These are phyloP conservation scores for Geoglossum cookeanum DNA, from an alignment of 2,329 filamentous ascomycete genomes.

Conservation along the genomic window DNA sequence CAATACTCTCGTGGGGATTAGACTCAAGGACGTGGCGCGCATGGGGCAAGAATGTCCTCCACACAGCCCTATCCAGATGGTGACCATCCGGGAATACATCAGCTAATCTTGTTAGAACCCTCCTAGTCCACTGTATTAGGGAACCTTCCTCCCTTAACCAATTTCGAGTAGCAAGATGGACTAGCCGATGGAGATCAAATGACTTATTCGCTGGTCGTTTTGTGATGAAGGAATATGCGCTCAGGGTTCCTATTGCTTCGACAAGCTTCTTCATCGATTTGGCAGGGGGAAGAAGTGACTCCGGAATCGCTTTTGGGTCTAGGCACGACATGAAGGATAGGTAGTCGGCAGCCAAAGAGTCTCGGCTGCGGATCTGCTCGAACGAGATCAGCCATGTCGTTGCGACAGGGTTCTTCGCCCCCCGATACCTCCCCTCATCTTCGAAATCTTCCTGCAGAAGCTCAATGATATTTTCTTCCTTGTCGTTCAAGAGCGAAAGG, in stretches of 20 bases:
- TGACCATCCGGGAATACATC: background rate
- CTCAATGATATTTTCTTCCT: background rate
- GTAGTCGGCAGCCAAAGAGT: slow-evolving; percentile 6
- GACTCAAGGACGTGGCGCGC: no score
- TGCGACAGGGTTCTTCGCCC: slow-evolving; percentile 10
- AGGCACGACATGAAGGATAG: slow-evolving; percentile 9
- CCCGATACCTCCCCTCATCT: slow-evolving; percentile 8
- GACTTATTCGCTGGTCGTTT: slow-evolving; percentile 1
- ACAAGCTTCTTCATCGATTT: slow-evolving; percentile 1
- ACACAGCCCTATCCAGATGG: background rate
- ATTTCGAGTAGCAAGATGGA: slow-evolving; percentile 1
- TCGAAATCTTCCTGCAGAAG: slow-evolving; percentile 6
- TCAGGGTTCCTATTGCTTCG: slow-evolving; percentile 9
- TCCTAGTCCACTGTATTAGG: no score
- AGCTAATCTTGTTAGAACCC: background rate
- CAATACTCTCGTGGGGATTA: no score
- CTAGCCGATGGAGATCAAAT: slow-evolving; percentile 10
- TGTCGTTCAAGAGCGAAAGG: background rate
- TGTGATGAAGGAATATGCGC: slow-evolving; percentile 11
- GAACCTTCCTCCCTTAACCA: no score
- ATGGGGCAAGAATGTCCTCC: no score
- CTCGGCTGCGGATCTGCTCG: slow-evolving; percentile 3
- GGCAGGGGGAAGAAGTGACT: slow-evolving; percentile 7
- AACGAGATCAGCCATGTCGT: slow-evolving; percentile 10
- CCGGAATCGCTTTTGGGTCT: slow-evolving; percentile 10